phyloP scores from a whole-genome alignment of 2,329 filamentous ascomycete genomes.

The Pleomassaria siparia region DNA sequence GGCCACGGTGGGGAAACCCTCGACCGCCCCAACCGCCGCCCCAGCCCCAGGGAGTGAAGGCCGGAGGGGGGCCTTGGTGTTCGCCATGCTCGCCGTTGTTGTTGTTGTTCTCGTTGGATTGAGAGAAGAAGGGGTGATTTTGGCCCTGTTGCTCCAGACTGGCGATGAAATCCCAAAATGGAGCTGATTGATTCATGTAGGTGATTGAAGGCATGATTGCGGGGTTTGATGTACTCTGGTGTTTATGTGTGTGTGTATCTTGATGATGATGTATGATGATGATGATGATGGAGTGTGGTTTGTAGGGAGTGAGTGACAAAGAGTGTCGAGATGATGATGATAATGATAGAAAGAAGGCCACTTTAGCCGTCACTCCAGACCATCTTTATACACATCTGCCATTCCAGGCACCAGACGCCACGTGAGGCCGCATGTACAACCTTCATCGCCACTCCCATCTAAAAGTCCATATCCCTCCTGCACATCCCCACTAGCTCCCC shows the following conservation, averaged over 20 bases:
- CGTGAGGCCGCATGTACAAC: conserved; percentile 20
- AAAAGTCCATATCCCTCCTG: too few relatives aligned
- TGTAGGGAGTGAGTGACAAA: not conserved
- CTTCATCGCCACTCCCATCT: conserved; percentile 25
- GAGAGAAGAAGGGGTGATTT: conserved; percentile 49
- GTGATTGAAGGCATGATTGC: conserved; percentile 55
- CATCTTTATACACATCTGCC: conserved; percentile 26
- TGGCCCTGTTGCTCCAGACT: conserved; percentile 51
- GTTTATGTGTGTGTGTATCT: conserved; percentile 1
- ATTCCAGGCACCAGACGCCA: conserved; percentile 32
- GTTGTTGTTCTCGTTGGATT: conserved; percentile 31
- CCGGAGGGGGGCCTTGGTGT: conserved; percentile 19
- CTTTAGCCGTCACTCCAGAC: not conserved
- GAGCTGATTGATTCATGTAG: conserved; percentile 55
- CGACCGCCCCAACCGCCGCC: conserved; percentile 28
- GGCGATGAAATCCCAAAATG: conserved; percentile 60
- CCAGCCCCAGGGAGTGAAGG: conserved; percentile 38
- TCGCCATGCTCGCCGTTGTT: conserved; percentile 13
- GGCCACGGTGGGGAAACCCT: conserved; percentile 32
- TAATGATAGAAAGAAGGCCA: not conserved
- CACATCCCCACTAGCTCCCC: conserved; percentile 1
- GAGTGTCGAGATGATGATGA: not conserved
- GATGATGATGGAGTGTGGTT: not conserved
- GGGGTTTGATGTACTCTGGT: conserved; percentile 7
- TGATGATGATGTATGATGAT: not conserved